phyloP scores from a whole-genome alignment of 2,329 filamentous ascomycete genomes.

The Lojkania enalia region DNA sequence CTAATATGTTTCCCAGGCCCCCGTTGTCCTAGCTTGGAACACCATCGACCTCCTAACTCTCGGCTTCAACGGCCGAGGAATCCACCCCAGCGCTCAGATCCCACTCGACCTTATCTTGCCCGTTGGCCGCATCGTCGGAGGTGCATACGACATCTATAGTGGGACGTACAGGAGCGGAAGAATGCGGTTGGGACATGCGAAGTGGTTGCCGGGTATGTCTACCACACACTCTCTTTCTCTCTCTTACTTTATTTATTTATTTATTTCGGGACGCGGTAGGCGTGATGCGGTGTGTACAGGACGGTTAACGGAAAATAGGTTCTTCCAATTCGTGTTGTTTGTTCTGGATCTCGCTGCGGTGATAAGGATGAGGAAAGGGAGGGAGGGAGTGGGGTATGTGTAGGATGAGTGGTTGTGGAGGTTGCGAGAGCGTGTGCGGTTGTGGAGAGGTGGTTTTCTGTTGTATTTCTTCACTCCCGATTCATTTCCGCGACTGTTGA shows the following conservation, averaged over 20 bases:
- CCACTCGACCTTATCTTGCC: not conserved
- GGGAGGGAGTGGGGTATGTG: not conserved
- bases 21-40: not conserved
- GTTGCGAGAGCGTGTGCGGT: not conserved
- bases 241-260: not conserved
- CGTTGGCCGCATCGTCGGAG: not conserved
- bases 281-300: too few relatives aligned
- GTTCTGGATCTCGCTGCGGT: not conserved
- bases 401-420: not conserved
- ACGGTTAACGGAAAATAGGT: not conserved
- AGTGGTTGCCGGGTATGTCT: not conserved
- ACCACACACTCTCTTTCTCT: too few relatives aligned
- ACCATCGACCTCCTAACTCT: not conserved
- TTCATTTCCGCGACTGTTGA: too few relatives aligned
- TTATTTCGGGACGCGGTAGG: not conserved
- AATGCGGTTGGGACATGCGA: not conserved
- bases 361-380: not conserved
- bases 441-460: not conserved
- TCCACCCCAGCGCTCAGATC: not conserved
- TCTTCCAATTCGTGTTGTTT: not conserved
- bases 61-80: not conserved
- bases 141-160: not conserved
- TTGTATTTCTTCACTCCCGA: too few relatives aligned
- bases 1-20: not conserved
- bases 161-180: not conserved